A percentile compares a stretch with the other conserved stretches of the same genome.
Evolutionary conservation across 441 rosid genomes (phyloP).

Genomic region (Raphanus hybrid): DNA sequence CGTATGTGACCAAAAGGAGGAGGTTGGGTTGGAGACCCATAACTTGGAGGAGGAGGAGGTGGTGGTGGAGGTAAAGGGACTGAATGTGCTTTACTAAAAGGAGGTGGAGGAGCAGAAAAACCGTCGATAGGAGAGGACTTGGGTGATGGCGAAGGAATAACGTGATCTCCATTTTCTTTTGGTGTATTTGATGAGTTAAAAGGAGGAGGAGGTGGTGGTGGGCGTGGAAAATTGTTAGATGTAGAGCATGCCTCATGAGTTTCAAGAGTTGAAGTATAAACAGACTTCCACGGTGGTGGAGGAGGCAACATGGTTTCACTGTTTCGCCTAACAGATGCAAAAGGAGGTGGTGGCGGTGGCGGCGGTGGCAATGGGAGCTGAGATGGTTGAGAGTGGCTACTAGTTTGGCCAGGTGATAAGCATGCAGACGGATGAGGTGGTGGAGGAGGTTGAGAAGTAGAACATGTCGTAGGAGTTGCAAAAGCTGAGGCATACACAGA

Average conservation of each 20-base stretch:
- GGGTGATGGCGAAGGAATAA: slow-evolving; percentile 20
- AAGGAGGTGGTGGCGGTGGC: slow-evolving; percentile 44
- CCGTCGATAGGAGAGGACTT: neutral
- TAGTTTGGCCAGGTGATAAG: slow-evolving; percentile 26
- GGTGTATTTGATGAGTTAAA: slow-evolving; percentile 27
- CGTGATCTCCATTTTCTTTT: slow-evolving; percentile 27
- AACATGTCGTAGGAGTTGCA: slow-evolving; percentile 30
- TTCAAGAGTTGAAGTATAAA: slow-evolving; percentile 34
- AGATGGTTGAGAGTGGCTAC: slow-evolving; percentile 17
- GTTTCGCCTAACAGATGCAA: slow-evolving; percentile 40
- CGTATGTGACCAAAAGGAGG: slow-evolving; percentile 29
- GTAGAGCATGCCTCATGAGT: slow-evolving; percentile 29
- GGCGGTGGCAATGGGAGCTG: slow-evolving; percentile 33
- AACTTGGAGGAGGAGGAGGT: slow-evolving; percentile 36
- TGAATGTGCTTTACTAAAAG: slow-evolving; percentile 18
- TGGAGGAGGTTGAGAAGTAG: slow-evolving; percentile 40
- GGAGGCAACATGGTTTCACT: slow-evolving; percentile 39
- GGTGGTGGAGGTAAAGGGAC: slow-evolving; percentile 51
- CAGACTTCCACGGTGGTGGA: slow-evolving; percentile 52
- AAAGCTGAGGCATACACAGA: slow-evolving; percentile 44
- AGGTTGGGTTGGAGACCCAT: slow-evolving; percentile 47
- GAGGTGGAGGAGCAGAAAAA: slow-evolving; percentile 32
- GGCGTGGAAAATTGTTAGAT: slow-evolving; percentile 30
- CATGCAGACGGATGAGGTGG: slow-evolving; percentile 32
- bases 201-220: slow-evolving; percentile 41